Percentiles rank a stretch among this genome's conserved stretches.
Conservation (phyloP, 768 basidiomycete genomes). For the Kwoniella heveanensis region DNA sequence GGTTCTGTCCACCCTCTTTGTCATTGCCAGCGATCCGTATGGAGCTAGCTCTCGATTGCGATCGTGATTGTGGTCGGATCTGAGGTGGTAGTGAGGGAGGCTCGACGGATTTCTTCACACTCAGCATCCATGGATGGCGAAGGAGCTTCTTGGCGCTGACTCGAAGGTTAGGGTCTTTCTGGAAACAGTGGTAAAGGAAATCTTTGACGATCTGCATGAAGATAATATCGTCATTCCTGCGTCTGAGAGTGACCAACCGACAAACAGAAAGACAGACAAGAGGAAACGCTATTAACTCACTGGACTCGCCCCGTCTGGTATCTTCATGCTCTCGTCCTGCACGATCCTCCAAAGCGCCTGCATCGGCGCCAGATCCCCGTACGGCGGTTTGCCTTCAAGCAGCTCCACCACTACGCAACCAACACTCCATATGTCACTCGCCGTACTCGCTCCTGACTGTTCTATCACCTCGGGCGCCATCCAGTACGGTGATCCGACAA, state of each 20-base stretch:
- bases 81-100: constrained; percentile 14
- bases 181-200: constrained; percentile 95
- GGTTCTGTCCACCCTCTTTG: constrained; percentile 4
- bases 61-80: constrained; percentile 13
- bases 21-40: constrained; percentile 29
- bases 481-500: constrained; percentile 98
- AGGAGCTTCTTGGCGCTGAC: constrained; percentile 91
- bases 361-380: constrained; percentile 95
- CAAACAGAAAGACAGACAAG: too few species aligned
- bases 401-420: constrained; percentile 98
- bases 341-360: constrained; percentile 98
- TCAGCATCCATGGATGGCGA: constrained; percentile 93
- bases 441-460: constrained; percentile 92
- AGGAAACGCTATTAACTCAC: constrained; percentile 48
- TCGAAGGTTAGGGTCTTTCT: constrained; percentile 93
- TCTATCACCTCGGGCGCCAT: constrained; percentile 99
- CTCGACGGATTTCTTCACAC: constrained; percentile 74
- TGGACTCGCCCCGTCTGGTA: constrained; percentile 91
- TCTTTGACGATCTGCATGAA: constrained; percentile 81
- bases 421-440: constrained; percentile 96
- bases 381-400: constrained; percentile 86
- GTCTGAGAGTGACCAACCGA: background rate
- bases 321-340: constrained; percentile 94
- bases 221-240: too few species aligned
- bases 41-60: constrained; percentile 11